Evolutionary conservation across 306 rosid genomes (phyloP).

Genomic region (Cajanus cajan): DNA sequence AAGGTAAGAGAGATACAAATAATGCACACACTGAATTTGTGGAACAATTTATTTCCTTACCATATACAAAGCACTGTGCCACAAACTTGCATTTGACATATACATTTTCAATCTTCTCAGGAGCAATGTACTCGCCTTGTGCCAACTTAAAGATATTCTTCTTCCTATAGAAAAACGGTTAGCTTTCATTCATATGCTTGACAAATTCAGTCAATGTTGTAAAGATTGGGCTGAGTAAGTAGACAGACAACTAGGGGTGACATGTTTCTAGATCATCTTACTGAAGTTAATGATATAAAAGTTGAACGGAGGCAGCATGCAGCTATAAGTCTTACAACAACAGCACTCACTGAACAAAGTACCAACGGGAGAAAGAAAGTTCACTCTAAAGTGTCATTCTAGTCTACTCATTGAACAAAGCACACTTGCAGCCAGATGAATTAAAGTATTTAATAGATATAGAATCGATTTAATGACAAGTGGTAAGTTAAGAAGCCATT

Average conservation of each 20-base stretch:
- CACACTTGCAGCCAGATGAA: background rate
- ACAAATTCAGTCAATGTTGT: background rate
- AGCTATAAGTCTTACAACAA: slow-evolving; percentile 18
- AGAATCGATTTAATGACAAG: slow-evolving; percentile 1
- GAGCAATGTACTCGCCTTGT: slow-evolving; percentile 99
- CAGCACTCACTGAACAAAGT: slow-evolving; percentile 17
- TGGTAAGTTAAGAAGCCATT: background rate
- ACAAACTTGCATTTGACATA: slow-evolving; percentile 86
- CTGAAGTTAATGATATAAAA: background rate
- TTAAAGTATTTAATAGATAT: background rate
- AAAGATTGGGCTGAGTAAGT: slow-evolving; percentile 3
- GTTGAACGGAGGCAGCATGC: slow-evolving; percentile 14
- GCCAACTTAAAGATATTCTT: slow-evolving; percentile 99
- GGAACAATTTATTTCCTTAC: slow-evolving; percentile 49
- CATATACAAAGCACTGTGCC: slow-evolving; percentile 87
- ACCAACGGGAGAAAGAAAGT: background rate
- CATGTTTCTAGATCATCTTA: background rate
- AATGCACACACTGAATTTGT: background rate
- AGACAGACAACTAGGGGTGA: background rate
- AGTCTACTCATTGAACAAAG: slow-evolving; percentile 26
- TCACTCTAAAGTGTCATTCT: background rate
- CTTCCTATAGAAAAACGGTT: slow-evolving; percentile 59
- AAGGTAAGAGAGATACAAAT: background rate
- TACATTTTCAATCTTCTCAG: slow-evolving; percentile 95
- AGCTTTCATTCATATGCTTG: slow-evolving; percentile 16